Evolutionary conservation across 139 green algal genomes (phyloP).

Genomic region (Pleodorina starrii): DNA sequence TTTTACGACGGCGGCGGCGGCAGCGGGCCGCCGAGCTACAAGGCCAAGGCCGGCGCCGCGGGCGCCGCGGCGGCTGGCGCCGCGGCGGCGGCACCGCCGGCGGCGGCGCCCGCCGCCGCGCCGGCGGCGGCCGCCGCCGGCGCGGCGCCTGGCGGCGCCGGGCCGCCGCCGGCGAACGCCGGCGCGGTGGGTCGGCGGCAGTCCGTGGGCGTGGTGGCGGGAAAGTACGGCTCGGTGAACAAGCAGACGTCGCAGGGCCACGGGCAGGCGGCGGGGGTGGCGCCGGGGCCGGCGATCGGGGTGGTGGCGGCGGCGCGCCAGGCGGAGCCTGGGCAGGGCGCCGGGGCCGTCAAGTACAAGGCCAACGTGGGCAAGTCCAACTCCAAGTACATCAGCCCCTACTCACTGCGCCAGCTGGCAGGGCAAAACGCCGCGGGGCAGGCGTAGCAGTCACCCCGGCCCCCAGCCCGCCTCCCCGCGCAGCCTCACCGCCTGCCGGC

Average conservation of each 20-base stretch:
- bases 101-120: background rate
- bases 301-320: background rate
- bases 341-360: constrained; percentile 53
- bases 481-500: too few relatives aligned
- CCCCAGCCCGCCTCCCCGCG: too few relatives aligned
- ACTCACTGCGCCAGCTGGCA: constrained; percentile 50
- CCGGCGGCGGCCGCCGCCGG: background rate
- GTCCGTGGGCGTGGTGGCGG: constrained; percentile 17
- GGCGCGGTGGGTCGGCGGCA: constrained; percentile 26
- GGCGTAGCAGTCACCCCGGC: background rate
- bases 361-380: constrained; percentile 49
- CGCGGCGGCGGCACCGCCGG: background rate
- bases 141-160: background rate
- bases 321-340: background rate
- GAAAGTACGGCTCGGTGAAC: constrained; percentile 30
- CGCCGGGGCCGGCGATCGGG: background rate
- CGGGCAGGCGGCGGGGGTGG: constrained; percentile 1
- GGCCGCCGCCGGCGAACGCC: background rate
- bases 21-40: constrained; percentile 10
- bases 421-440: constrained; percentile 47
- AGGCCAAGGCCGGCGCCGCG: background rate
- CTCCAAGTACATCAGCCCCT: constrained; percentile 56
- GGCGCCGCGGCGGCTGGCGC: background rate
- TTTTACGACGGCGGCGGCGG: background rate
- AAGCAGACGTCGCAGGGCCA: constrained; percentile 44